These are phyloP conservation scores for Pleurozium schreberi DNA, from an alignment of 225 moss, liverwort and hornwort genomes.

Conservation along the genomic window DNA sequence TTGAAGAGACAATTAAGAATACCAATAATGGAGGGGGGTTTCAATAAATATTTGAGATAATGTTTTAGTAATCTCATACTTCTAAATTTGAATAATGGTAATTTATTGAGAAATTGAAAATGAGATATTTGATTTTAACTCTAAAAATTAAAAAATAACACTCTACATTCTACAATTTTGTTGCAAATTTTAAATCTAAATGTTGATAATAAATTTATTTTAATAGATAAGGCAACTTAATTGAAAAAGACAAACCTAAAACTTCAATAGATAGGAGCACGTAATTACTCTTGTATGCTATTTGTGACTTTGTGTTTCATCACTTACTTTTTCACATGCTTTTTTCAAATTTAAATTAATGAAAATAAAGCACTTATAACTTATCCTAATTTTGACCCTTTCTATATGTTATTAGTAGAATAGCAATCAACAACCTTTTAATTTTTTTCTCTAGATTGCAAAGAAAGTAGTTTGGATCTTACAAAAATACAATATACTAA, in stretches of 20 bases:
- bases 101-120: not conserved
- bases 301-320: not conserved
- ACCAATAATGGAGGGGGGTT: not conserved
- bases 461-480: not conserved
- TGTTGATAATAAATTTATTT: not conserved
- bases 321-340: not conserved
- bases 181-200: not conserved
- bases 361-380: rapidly evolving
- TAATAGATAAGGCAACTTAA: not conserved
- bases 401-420: not conserved
- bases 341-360: not conserved
- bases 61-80: not conserved
- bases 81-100: not conserved
- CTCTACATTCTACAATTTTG: not conserved
- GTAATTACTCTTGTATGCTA: too few relatives aligned
- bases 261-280: too few relatives aligned
- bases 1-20: too few relatives aligned
- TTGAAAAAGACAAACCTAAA: not conserved
- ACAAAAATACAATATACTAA: not conserved
- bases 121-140: not conserved
- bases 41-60: too few relatives aligned
- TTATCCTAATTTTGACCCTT: not conserved
- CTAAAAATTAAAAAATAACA: too few relatives aligned
- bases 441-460: not conserved
- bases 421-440: not conserved